These are phyloP conservation scores for Hsuehochloa calcarea DNA, from an alignment of 176 grass and related monocot genomes.

Conservation along the genomic window DNA sequence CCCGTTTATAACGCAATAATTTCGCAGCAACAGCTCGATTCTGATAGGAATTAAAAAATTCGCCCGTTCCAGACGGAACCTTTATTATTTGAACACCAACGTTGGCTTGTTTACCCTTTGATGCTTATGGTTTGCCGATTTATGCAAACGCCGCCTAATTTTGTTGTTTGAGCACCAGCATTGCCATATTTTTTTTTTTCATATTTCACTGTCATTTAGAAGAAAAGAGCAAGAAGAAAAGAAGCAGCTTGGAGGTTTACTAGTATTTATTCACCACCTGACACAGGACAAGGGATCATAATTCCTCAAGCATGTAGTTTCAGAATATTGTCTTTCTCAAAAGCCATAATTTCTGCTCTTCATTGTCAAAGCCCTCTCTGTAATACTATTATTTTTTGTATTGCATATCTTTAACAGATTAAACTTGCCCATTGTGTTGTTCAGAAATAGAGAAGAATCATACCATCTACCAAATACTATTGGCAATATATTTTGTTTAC, in stretches of 20 bases:
- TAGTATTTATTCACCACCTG: neutral
- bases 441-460: neutral
- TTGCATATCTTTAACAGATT: neutral
- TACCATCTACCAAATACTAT: neutral
- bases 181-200: neutral
- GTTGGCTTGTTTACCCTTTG: neutral
- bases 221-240: neutral
- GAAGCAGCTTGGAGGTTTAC: neutral
- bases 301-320: neutral
- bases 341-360: neutral
- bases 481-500: neutral
- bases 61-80: rapidly evolving
- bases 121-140: neutral
- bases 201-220: neutral
- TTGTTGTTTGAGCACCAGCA: neutral
- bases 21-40: no score
- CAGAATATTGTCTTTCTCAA: neutral
- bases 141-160: neutral
- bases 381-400: neutral
- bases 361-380: neutral
- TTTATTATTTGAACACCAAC: neutral
- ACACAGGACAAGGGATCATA: neutral
- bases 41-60: no score
- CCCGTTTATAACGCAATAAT: no score
- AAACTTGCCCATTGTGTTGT: neutral